Evolutionary conservation across 768 basidiomycete species (phyloP).

Genomic region (Crassisporium funariophilum): DNA sequence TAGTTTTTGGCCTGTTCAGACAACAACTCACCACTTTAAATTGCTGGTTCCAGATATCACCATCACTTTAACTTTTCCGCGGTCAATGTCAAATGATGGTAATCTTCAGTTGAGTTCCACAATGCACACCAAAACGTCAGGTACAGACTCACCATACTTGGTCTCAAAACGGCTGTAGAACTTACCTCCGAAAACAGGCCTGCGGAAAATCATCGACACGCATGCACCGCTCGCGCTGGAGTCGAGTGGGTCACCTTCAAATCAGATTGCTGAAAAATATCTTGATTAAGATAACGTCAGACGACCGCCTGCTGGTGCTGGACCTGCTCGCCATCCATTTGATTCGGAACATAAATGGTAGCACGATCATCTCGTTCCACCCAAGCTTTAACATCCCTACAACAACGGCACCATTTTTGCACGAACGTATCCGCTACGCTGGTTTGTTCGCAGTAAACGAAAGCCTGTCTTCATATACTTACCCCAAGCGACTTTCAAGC

Average conservation of each 20-base stretch:
- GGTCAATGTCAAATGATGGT: slow-evolving; percentile 35
- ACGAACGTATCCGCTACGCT: slow-evolving; percentile 51
- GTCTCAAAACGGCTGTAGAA: slow-evolving; percentile 2
- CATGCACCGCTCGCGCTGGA: slow-evolving; percentile 39
- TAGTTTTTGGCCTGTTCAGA: neutral
- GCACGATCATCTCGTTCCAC: slow-evolving; percentile 54
- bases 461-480: neutral
- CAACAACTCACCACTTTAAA: slow-evolving; percentile 19
- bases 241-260: slow-evolving; percentile 29
- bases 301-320: slow-evolving; percentile 38
- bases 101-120: slow-evolving; percentile 21
- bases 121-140: slow-evolving; percentile 10
- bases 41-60: too few species aligned
- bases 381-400: slow-evolving; percentile 38
- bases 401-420: slow-evolving; percentile 44
- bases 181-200: neutral
- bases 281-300: slow-evolving; percentile 13
- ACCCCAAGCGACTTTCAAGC: slow-evolving; percentile 20
- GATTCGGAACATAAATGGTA: slow-evolving; percentile 45
- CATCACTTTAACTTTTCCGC: slow-evolving; percentile 56
- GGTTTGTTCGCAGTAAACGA: slow-evolving; percentile 29
- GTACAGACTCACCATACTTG: slow-evolving; percentile 12
- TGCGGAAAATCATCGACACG: too few species aligned
- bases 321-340: slow-evolving; percentile 53
- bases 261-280: neutral